These are phyloP conservation scores for Penicillium sp. DNA, from an alignment of 2,329 filamentous ascomycete genomes.

Conservation along the genomic window DNA sequence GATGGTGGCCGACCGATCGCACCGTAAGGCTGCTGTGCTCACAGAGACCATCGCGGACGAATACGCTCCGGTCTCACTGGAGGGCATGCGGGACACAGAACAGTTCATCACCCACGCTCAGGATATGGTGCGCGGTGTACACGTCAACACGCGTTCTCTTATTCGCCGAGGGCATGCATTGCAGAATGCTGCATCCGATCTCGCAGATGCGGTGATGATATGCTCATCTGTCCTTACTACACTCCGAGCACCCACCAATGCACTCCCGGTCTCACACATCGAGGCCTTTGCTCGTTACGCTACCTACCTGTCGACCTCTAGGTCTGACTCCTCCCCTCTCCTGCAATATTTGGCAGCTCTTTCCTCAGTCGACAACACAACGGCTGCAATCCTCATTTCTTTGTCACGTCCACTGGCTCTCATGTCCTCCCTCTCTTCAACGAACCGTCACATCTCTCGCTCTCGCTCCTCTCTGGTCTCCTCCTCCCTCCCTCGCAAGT, in stretches of 20 bases:
- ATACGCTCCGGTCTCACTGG: conserved; percentile 67
- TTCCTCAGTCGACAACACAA: conserved; percentile 76
- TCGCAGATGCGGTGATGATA: conserved; percentile 44
- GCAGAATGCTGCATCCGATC: conserved; percentile 58
- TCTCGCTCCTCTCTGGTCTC: conserved; percentile 72
- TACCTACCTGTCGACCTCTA: conserved; percentile 59
- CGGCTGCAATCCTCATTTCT: conserved; percentile 74
- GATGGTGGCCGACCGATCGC: conserved; percentile 85
- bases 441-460: conserved; percentile 74
- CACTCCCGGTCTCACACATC: conserved; percentile 67
- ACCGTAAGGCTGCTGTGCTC: conserved; percentile 78
- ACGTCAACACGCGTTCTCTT: conserved; percentile 76
- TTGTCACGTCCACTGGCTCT: conserved; percentile 76
- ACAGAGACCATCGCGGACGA: conserved; percentile 86
- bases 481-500: conserved; percentile 47
- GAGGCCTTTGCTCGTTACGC: conserved; percentile 72
- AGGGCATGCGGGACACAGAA: conserved; percentile 83
- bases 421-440: conserved; percentile 70
- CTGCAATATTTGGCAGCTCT: conserved; percentile 71
- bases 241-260: conserved; percentile 51
- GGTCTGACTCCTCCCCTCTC: conserved; percentile 67
- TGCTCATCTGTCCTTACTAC: conserved; percentile 50
- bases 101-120: conserved; percentile 88
- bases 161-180: conserved; percentile 75
- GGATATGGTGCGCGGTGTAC: conserved; percentile 82